These are phyloP conservation scores for Thielaviopsis ethacetica DNA, from an alignment of 2,329 filamentous ascomycete genomes.

Conservation along the genomic window DNA sequence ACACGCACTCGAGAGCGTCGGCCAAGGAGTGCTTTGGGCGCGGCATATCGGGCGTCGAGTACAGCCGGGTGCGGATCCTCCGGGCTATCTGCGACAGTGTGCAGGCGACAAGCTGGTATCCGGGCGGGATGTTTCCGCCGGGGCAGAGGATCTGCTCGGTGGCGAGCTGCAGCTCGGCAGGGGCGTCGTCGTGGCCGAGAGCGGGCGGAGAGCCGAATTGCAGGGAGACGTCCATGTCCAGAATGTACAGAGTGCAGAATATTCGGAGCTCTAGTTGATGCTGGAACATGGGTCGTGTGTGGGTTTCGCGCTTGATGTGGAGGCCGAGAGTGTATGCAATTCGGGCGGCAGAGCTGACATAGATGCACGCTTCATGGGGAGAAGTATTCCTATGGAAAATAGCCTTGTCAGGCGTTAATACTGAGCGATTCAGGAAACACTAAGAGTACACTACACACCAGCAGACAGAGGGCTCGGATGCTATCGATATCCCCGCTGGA, in stretches of 20 bases:
- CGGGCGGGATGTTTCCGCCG: constrained; percentile 16
- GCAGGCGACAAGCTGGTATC: constrained; percentile 16
- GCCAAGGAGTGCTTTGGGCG: constrained; percentile 11
- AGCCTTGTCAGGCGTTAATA: background rate
- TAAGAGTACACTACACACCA: constrained; percentile 12
- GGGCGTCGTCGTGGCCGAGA: constrained; percentile 13
- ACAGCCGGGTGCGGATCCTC: constrained; percentile 9
- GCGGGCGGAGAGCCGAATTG: constrained; percentile 17
- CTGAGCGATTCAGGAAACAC: background rate
- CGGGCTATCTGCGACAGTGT: constrained; percentile 15
- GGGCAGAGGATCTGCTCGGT: constrained; percentile 15
- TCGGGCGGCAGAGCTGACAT: constrained; percentile 16
- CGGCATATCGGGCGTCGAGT: background rate
- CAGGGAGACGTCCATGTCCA: constrained; percentile 16
- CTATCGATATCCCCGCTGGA: constrained; percentile 17
- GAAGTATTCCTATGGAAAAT: constrained; percentile 11
- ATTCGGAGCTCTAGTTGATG: constrained; percentile 16
- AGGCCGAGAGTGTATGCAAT: constrained; percentile 17
- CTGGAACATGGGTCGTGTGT: constrained; percentile 15
- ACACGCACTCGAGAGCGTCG: constrained; percentile 13
- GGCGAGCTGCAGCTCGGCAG: constrained; percentile 1
- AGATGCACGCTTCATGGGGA: constrained; percentile 17
- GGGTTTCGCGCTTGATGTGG: constrained; percentile 14
- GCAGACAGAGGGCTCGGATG: constrained; percentile 16
- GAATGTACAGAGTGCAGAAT: constrained; percentile 16